A percentile compares a stretch with the other conserved stretches of the same genome.
These are phyloP conservation scores for Ophiostoma himal-ulmi DNA, from an alignment of 2,329 filamentous ascomycete genomes.

Conservation along the genomic window DNA sequence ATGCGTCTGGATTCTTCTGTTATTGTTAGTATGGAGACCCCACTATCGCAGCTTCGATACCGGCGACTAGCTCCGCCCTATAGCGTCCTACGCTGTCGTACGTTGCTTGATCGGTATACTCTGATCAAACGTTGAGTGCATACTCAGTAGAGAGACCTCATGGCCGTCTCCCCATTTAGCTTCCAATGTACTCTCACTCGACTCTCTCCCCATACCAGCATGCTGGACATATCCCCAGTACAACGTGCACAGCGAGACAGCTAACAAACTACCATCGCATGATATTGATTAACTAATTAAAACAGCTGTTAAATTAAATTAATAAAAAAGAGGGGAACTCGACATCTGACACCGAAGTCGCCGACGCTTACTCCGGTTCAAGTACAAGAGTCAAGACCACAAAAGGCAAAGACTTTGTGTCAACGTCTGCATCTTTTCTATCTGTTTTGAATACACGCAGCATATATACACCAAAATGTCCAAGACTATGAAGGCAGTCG, in stretches of 20 bases:
- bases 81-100: background rate
- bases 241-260: background rate
- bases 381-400: background rate
- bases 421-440: background rate
- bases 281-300: background rate
- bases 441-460: background rate
- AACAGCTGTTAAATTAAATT: background rate
- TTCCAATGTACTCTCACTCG: background rate
- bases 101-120: background rate
- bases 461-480: constrained; percentile 18
- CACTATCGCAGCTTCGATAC: background rate
- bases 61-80: background rate
- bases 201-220: background rate
- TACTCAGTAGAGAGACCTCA: background rate
- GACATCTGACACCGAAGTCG: background rate
- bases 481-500: constrained; percentile 75
- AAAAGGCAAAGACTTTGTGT: background rate
- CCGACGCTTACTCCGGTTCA: background rate
- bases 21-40: background rate
- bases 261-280: background rate
- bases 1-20: background rate
- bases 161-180: background rate
- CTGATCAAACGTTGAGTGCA: background rate
- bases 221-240: background rate
- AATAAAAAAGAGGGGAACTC: background rate